These are phyloP conservation scores for Starmerella vaccinii DNA, from an alignment of 805 yeast genomes.

Conservation along the genomic window DNA sequence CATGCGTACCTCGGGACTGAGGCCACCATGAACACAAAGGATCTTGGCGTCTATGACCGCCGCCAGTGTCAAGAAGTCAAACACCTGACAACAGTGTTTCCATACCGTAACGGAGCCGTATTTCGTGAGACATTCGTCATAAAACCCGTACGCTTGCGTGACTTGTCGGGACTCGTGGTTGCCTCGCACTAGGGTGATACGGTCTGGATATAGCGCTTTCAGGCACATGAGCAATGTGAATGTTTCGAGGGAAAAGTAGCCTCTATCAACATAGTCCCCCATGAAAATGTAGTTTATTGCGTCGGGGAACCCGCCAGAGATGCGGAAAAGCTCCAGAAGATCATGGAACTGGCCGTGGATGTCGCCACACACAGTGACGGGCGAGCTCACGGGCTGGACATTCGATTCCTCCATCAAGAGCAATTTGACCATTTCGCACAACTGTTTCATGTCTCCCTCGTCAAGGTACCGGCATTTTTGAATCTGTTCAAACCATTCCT, in stretches of 20 bases:
- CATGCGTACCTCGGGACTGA: conserved; percentile 95
- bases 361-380: conserved; percentile 84
- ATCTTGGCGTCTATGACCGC: conserved; percentile 94
- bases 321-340: conserved; percentile 75
- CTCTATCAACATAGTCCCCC: conserved; percentile 96
- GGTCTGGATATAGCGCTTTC: conserved; percentile 75
- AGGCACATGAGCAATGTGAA: conserved; percentile 88
- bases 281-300: conserved; percentile 67
- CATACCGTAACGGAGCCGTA: conserved; percentile 92
- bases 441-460: conserved; percentile 89
- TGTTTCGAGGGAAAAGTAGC: conserved; percentile 90
- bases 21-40: conserved; percentile 93
- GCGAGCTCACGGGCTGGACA: conserved; percentile 89
- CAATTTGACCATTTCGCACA: conserved; percentile 92
- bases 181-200: conserved; percentile 89
- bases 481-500: conserved; percentile 90
- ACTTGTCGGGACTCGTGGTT: conserved; percentile 95
- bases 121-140: conserved; percentile 87
- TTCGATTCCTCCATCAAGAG: conserved; percentile 92
- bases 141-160: conserved; percentile 97
- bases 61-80: conserved; percentile 85
- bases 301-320: conserved; percentile 87
- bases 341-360: conserved; percentile 98
- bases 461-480: conserved; percentile 79
- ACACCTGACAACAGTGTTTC: conserved; percentile 94